Conservation (phyloP, 2,329 filamentous ascomycete species). For the Fusarium citri region DNA sequence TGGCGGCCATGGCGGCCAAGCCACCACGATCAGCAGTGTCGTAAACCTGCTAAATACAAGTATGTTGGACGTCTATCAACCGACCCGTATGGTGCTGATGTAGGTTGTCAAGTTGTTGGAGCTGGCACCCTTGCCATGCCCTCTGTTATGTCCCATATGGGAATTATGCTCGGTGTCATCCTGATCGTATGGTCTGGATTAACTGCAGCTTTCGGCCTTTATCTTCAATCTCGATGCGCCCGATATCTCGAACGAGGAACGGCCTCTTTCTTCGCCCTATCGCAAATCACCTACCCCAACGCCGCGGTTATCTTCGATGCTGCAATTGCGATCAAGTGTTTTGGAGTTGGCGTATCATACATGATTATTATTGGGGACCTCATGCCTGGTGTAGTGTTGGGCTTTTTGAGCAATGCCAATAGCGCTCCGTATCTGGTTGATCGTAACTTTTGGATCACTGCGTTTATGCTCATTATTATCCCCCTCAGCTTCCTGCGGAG, state of each 20-base stretch:
- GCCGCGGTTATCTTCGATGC: conserved; percentile 95
- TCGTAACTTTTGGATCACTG: conserved; percentile 96
- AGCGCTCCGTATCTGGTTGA: conserved; percentile 81
- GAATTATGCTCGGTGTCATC: conserved; percentile 83
- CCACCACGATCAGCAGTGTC: conserved; percentile 89
- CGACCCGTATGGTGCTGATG: conserved; percentile 34
- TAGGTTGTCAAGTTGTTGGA: conserved; percentile 75
- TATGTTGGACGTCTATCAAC: conserved; percentile 56
- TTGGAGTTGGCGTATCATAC: conserved; percentile 96
- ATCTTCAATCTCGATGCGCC: conserved; percentile 92
- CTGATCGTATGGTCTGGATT: conserved; percentile 93
- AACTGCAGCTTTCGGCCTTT: conserved; percentile 91
- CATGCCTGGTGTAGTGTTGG: conserved; percentile 92
- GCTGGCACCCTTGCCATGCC: conserved; percentile 96
- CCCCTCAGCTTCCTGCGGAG: conserved; percentile 91
- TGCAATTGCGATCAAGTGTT: conserved; percentile 97
- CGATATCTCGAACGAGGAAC: conserved; percentile 90
- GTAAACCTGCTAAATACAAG: conserved; percentile 98
- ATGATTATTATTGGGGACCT: conserved; percentile 98
- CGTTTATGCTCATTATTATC: conserved; percentile 96
- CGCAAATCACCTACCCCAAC: conserved; percentile 96
- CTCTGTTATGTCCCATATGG: conserved; percentile 95
- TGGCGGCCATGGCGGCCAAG: conserved; percentile 75
- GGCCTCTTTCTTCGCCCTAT: conserved; percentile 95
- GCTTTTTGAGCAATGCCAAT: conserved; percentile 76